Conservation (phyloP, 176 grass and related monocot genomes). For the Phragmites australis region DNA sequence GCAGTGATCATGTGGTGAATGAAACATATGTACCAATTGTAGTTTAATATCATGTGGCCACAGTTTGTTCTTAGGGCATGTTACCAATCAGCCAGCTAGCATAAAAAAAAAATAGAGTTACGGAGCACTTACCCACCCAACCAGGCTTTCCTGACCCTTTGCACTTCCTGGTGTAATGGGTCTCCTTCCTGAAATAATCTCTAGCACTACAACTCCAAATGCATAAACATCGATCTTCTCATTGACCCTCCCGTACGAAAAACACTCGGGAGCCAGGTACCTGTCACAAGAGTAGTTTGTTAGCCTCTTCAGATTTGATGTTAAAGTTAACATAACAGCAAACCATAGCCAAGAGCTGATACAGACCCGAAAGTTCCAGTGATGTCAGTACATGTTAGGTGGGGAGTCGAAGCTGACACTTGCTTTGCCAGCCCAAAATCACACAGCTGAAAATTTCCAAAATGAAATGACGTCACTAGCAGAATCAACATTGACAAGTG, state of each 20-base stretch:
- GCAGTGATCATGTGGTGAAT: not conserved
- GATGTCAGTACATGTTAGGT: slow-evolving; percentile 81
- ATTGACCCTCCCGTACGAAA: slow-evolving; percentile 80
- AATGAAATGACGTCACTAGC: slow-evolving; percentile 35
- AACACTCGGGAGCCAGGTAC: slow-evolving; percentile 94
- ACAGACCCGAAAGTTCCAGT: slow-evolving; percentile 94
- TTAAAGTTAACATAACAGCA: slow-evolving; percentile 20
- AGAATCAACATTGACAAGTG: slow-evolving; percentile 10
- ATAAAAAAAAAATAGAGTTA: slow-evolving; percentile 16
- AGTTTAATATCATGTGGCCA: slow-evolving; percentile 9
- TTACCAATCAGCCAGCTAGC: slow-evolving; percentile 5
- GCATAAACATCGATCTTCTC: slow-evolving; percentile 97
- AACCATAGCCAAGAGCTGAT: slow-evolving; percentile 11
- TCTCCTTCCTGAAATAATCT: slow-evolving; percentile 91
- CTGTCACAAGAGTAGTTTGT: slow-evolving; percentile 50
- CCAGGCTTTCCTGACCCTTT: slow-evolving; percentile 83
- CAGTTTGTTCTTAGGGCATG: not conserved
- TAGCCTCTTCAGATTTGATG: slow-evolving; percentile 32
- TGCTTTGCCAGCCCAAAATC: slow-evolving; percentile 97
- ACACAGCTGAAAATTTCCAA: slow-evolving; percentile 68
- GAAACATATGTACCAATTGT: not conserved
- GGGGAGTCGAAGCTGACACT: slow-evolving; percentile 61
- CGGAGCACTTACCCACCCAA: slow-evolving; percentile 76
- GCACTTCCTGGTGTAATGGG: slow-evolving; percentile 69
- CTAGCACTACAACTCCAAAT: slow-evolving; percentile 84